These are phyloP conservation scores for Microdochium trichocladiopsis DNA, from an alignment of 2,329 filamentous ascomycete species.

Conservation along the genomic window DNA sequence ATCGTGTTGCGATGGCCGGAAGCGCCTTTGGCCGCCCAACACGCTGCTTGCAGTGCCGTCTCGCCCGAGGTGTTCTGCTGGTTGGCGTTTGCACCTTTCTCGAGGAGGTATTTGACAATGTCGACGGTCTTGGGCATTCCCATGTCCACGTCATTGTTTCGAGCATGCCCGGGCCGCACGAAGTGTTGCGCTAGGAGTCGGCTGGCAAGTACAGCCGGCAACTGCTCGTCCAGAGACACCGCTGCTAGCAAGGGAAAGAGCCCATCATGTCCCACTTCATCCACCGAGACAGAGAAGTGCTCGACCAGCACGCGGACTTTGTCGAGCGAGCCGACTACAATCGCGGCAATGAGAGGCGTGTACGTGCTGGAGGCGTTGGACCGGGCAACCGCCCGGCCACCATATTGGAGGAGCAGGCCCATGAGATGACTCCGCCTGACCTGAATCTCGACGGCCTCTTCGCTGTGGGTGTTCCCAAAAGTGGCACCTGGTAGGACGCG, in stretches of 20 bases:
- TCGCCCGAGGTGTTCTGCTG: background rate
- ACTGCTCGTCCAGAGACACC: background rate
- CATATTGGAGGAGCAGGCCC: background rate
- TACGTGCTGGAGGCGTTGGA: background rate
- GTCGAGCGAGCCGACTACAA: background rate
- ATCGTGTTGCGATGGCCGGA: background rate
- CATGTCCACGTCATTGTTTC: background rate
- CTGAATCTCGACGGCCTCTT: background rate
- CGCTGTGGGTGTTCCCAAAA: background rate
- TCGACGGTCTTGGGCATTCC: too few relatives aligned
- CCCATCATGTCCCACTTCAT: background rate
- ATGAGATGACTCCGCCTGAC: background rate
- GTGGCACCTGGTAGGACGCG: background rate
- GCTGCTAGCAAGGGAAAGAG: background rate
- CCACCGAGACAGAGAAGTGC: background rate
- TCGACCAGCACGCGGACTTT: background rate
- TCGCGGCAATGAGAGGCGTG: background rate
- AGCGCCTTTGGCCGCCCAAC: background rate
- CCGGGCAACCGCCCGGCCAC: background rate
- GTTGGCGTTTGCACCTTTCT: background rate
- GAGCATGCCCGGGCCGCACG: background rate
- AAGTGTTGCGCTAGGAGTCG: background rate
- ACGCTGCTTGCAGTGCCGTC: background rate
- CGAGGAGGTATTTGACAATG: background rate
- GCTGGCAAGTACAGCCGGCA: background rate